Percentiles rank a stretch among this genome's conserved stretches.
Conservation (phyloP, 106 monocot species). For the Narthecium ossifragum region DNA sequence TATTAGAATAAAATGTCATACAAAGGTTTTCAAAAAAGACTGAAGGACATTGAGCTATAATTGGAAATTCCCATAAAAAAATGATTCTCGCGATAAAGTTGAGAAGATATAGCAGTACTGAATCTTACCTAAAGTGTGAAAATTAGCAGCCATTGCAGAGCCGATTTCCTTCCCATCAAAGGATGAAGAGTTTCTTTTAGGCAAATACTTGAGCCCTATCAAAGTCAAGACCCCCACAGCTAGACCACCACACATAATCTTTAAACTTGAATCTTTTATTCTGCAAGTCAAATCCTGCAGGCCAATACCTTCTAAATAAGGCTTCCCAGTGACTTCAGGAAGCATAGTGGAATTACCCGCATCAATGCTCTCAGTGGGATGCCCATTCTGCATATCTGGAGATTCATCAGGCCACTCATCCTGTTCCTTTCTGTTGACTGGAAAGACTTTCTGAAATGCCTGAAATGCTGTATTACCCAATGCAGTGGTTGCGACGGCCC, state of each 20-base stretch:
- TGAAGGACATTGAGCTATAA: neutral
- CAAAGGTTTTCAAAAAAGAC: neutral
- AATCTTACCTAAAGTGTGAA: constrained; percentile 25
- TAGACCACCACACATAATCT: constrained; percentile 63
- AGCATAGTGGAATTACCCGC: constrained; percentile 8
- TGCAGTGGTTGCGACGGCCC: constrained; percentile 71
- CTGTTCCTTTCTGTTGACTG: constrained; percentile 13
- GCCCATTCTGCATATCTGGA: constrained; percentile 12
- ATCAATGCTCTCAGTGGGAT: neutral
- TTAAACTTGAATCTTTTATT: constrained; percentile 44
- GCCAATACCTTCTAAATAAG: constrained; percentile 15
- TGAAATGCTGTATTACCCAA: constrained; percentile 54
- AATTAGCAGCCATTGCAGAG: constrained; percentile 30
- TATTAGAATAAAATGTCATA: too few species aligned
- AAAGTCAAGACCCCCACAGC: constrained; percentile 51
- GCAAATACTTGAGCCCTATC: constrained; percentile 48
- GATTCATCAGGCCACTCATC: constrained; percentile 4
- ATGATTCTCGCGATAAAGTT: too few species aligned
- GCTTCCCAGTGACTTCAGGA: constrained; percentile 16
- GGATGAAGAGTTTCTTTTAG: constrained; percentile 28
- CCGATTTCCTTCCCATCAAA: constrained; percentile 25
- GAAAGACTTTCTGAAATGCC: constrained; percentile 74
- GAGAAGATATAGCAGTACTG: neutral
- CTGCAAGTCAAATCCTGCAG: constrained; percentile 22
- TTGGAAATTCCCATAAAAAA: too few species aligned